Evolutionary conservation across 768 basidiomycete species (phyloP), one percentile per base, ranked within the genome.

Genomic region (Rossbeevera mucosa): DNA sequence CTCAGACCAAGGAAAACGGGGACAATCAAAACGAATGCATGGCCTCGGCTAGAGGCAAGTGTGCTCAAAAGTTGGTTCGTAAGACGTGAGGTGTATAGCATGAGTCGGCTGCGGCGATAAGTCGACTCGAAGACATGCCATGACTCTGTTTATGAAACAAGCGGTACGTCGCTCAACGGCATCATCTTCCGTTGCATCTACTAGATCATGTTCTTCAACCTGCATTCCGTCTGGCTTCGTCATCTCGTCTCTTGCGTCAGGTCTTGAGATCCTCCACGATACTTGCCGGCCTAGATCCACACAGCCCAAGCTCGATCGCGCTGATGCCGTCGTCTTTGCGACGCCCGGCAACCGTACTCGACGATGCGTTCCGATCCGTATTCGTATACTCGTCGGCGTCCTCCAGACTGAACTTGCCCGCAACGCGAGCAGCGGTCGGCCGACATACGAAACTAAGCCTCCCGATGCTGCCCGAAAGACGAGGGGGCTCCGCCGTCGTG

Each of bases 231-330:
- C 31, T 16, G 31, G 16, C 16, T n/a, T 33, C 31, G 31, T n/a
- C 7, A 2, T 9, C 4, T 24, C 3, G 36, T 31, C 43, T n/a
- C 4, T 5, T 13, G 13, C 2, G 29, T 59, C 47, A 52, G 31
- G 26, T 22, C 11, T 51, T 50, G 5, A 44, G 8, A 12, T 59
- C 43, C 16, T 50, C 44, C n/a, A 49, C 44, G 20, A 53, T 8
- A 14, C 47, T 55, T 18, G 48, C 28, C 3, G 55, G 50, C n/a
- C 47, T 5, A 5, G 60, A 51, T 26, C 8, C 40, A 14, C 25
- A 51, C 12, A 53, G 14, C n/a, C 47, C 51, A 18, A 63, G 57
- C 48, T 65, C 60, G 28, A 53, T 30, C 20, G 42, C 36, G 41
- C 52, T 26, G 38, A 45, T 16, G 9, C 44, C 20, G 8, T 1